A percentile compares a stretch with the other conserved stretches of the same genome.
phyloP scores from a whole-genome alignment of 2,329 filamentous ascomycete genomes.

The Penicillium paneum region DNA sequence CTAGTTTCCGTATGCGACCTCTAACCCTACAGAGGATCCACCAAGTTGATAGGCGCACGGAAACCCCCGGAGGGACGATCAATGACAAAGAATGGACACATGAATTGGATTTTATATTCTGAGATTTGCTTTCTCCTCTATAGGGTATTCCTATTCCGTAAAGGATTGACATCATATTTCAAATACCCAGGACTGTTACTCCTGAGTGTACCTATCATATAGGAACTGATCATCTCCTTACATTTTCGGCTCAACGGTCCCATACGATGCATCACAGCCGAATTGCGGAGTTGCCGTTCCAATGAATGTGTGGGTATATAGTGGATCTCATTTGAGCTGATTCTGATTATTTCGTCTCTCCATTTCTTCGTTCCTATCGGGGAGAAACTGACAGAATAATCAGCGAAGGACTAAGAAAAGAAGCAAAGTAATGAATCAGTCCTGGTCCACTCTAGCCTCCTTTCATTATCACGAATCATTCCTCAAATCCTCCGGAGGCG shows the following conservation, averaged over 20 bases:
- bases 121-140: neutral
- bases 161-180: neutral
- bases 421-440: neutral
- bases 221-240: neutral
- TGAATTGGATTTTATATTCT: neutral
- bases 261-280: slow-evolving; percentile 5
- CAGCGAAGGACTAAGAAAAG: neutral
- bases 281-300: slow-evolving; percentile 3
- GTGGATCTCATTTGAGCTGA: neutral
- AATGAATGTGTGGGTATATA: neutral
- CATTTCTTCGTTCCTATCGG: neutral
- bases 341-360: neutral
- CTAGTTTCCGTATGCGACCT: neutral
- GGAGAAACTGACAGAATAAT: neutral
- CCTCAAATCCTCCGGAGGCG: neutral
- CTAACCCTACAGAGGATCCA: neutral
- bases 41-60: slow-evolving; percentile 1
- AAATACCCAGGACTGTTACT: neutral
- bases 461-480: neutral
- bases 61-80: neutral
- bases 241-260: slow-evolving; percentile 3
- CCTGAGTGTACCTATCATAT: slow-evolving; percentile 4
- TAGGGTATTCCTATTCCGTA: no score
- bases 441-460: neutral
- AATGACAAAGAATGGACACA: neutral